phyloP scores from a whole-genome alignment of 768 basidiomycete species.

The Pulveroboletus sp. region DNA sequence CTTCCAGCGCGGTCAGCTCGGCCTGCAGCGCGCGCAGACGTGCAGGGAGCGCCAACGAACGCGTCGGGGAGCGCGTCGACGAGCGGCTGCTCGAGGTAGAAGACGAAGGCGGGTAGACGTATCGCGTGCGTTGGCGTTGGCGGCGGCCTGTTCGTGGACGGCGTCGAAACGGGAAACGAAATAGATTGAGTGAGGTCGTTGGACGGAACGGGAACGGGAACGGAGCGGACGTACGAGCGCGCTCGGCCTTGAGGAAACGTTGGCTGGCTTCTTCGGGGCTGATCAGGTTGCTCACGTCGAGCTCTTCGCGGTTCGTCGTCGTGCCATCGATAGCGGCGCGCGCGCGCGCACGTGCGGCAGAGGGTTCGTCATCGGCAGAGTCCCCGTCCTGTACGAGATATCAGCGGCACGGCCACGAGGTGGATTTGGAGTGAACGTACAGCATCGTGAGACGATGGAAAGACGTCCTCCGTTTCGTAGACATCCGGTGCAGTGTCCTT shows the following conservation, averaged over 20 bases:
- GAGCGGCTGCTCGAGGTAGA: constrained; percentile 43
- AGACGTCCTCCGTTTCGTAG: constrained; percentile 85
- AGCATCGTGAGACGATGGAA: constrained; percentile 47
- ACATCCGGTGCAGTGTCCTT: constrained; percentile 91
- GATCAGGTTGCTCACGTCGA: constrained; percentile 64
- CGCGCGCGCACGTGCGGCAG: constrained; percentile 34
- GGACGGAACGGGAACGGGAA: background rate
- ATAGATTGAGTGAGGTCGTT: background rate
- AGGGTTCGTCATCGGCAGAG: constrained; percentile 62
- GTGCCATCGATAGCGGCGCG: constrained; percentile 34
- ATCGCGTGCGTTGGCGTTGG: constrained; percentile 53
- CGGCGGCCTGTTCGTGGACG: constrained; percentile 34
- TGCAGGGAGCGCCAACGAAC: constrained; percentile 46
- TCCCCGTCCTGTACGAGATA: constrained; percentile 48
- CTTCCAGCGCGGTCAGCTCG: constrained; percentile 78
- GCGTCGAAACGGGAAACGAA: no score
- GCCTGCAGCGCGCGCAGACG: constrained; percentile 65
- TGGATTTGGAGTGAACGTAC: constrained; percentile 39
- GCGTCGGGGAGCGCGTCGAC: constrained; percentile 32
- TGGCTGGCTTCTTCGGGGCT: constrained; percentile 63
- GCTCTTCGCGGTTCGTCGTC: constrained; percentile 51
- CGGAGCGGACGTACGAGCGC: constrained; percentile 40
- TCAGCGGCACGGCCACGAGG: background rate
- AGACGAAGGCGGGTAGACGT: constrained; percentile 65
- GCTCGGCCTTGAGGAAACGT: constrained; percentile 70